Conservation (phyloP, 1,284 basidiomycete species). For the Crepidotus sp. region DNA sequence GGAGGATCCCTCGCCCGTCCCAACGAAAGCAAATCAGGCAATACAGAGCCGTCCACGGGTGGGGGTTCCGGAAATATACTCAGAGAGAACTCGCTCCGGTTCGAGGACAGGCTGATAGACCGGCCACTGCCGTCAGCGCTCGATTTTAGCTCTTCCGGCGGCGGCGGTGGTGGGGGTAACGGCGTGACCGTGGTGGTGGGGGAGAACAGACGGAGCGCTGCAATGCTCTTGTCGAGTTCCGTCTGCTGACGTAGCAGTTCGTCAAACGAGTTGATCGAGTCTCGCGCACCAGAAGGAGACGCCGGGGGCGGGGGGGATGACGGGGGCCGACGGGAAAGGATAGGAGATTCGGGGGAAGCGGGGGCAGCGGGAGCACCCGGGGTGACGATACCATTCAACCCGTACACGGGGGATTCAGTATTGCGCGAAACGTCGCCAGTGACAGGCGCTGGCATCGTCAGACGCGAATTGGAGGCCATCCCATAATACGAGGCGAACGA, state of each 20-base stretch:
- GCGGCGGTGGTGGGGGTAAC: conserved; percentile 7
- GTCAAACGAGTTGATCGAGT: conserved; percentile 34
- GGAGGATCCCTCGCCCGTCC: neutral
- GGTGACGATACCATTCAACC: conserved; percentile 33
- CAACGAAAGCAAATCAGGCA: neutral
- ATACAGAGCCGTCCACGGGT: conserved; percentile 6
- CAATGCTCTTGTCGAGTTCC: conserved; percentile 58
- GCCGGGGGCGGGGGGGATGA: conserved; percentile 17
- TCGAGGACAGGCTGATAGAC: conserved; percentile 21
- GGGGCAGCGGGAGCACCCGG: conserved; percentile 1
- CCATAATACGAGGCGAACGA: conserved; percentile 34
- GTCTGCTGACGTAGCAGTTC: conserved; percentile 51
- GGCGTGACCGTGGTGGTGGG: conserved; percentile 19
- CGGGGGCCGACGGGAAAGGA: conserved; percentile 9
- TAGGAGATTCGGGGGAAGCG: conserved; percentile 13
- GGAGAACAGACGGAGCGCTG: conserved; percentile 44
- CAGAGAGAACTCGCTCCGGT: conserved; percentile 56
- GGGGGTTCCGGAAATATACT: conserved; percentile 66
- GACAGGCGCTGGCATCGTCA: conserved; percentile 13
- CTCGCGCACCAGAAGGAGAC: conserved; percentile 18
- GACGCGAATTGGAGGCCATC: conserved; percentile 20
- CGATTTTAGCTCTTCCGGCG: neutral
- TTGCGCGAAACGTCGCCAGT: conserved; percentile 10
- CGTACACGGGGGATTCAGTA: conserved; percentile 40
- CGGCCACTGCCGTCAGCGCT: conserved; percentile 3